phyloP scores from a whole-genome alignment of 1,139 yeast genomes.

The Pichia sp. region DNA sequence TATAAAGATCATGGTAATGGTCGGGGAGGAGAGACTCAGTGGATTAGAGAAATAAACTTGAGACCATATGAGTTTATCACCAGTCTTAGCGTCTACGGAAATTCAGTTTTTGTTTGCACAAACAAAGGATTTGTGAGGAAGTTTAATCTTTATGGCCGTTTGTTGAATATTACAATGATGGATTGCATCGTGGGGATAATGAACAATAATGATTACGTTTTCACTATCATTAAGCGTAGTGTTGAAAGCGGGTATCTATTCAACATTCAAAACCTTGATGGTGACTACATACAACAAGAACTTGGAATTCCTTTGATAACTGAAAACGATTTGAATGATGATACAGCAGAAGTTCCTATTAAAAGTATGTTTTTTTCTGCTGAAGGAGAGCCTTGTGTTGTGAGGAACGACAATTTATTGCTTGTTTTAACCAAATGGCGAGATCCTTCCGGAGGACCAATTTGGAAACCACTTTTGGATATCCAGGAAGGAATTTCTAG shows the following conservation, averaged over 20 bases:
- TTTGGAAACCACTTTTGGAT: slow-evolving; percentile 86
- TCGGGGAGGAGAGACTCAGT: slow-evolving; percentile 32
- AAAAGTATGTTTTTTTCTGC: slow-evolving; percentile 78
- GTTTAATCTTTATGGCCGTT: slow-evolving; percentile 54
- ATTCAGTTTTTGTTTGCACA: slow-evolving; percentile 45
- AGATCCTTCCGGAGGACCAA: slow-evolving; percentile 57
- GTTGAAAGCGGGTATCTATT: slow-evolving; percentile 34
- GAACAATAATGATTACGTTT: slow-evolving; percentile 43
- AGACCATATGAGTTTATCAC: slow-evolving; percentile 45
- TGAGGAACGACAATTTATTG: slow-evolving; percentile 72
- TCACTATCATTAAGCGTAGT: slow-evolving; percentile 41
- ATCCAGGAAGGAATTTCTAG: slow-evolving; percentile 54
- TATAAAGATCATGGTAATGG: slow-evolving; percentile 40
- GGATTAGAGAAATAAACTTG: slow-evolving; percentile 41
- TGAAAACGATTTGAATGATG: slow-evolving; percentile 29
- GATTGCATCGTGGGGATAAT: slow-evolving; percentile 56
- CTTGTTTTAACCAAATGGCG: slow-evolving; percentile 77
- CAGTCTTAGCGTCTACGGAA: slow-evolving; percentile 38
- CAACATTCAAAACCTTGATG: slow-evolving; percentile 37
- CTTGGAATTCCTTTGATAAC: slow-evolving; percentile 33
- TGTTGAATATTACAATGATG: slow-evolving; percentile 48
- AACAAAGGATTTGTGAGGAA: slow-evolving; percentile 53
- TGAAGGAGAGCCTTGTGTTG: slow-evolving; percentile 84
- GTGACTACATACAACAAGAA: slow-evolving; percentile 37
- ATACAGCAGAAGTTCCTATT: slow-evolving; percentile 31